Percentiles rank a stretch among this genome's conserved stretches.
Conservation (phyloP, 495 filamentous ascomycete genomes). For the Talaromyces nanjingensis region DNA sequence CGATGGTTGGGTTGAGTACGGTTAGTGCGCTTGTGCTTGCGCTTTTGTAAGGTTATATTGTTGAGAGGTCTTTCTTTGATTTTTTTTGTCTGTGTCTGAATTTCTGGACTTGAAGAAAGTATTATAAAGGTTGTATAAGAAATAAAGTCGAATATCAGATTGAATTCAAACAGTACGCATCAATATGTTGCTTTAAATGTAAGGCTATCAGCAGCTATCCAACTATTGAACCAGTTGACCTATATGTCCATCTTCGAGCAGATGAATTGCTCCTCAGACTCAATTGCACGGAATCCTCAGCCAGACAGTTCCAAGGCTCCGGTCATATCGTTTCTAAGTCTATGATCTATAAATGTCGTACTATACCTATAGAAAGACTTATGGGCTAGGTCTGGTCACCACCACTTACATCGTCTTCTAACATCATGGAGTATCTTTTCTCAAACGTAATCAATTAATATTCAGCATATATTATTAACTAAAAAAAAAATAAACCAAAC, state of each 20-base stretch:
- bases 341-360: not conserved
- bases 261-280: not conserved
- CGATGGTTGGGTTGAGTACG: conserved; percentile 60
- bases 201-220: too few species aligned
- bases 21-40: conserved; percentile 57
- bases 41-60: conserved; percentile 37
- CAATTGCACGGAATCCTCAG: not conserved
- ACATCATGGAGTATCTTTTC: not conserved
- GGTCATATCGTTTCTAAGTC: not conserved
- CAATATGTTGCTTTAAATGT: not conserved
- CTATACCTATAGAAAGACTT: not conserved
- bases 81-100: conserved; percentile 26
- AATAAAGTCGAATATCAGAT: not conserved
- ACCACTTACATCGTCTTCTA: not conserved
- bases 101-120: conserved; percentile 11
- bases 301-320: not conserved
- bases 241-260: not conserved
- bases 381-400: not conserved
- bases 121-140: not conserved
- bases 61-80: conserved; percentile 15
- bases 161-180: not conserved
- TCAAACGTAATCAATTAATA: not conserved
- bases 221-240: too few species aligned
- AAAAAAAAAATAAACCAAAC: not conserved
- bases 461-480: not conserved